Evolutionary conservation across 805 yeast species (phyloP), one percentile per base, ranked within the genome.

Genomic region (Spathaspora girioi): DNA sequence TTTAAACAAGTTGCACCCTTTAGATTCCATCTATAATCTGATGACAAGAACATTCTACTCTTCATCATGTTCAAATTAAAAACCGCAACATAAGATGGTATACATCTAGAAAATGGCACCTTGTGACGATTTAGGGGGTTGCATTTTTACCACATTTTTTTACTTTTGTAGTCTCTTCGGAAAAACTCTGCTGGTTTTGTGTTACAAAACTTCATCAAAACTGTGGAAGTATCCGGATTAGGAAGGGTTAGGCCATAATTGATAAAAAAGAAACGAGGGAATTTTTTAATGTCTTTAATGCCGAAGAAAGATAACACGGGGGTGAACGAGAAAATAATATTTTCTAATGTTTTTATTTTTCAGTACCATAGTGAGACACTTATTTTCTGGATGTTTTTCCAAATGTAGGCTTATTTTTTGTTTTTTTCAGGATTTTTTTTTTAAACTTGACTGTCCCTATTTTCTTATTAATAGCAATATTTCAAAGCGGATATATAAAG

Each of bases 231-330:
- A n/a, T 42, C 31, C 45, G 9, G 26, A 42, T 19, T 23, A 20
- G 45, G 45, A 42, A 42, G 45, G 31, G 23, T 12, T n/a, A 20
- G n/a, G 8, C 10, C 4, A 19, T 7, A 23, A n/a, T 2, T 23
- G 20, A 42, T 10, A 42, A 42, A 23, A 42, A 42, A 42, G 23
- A 18, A 17, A 40, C 43, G 26, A 40, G 26, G 40, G 15, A 35
- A 14, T 35, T 35, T 35, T 35, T 35, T 35, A 4, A 6, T 4
- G 15, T 14, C 18, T 35, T 35, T 35, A 35, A 35, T 35, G 40
- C 40, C 40, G 40, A 35, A 23, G 20, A 20, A 19, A 14, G 31
- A 42, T 42, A 42, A 42, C 45, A 42, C 45, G 45, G 45, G 45
- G 45, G 45, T 14, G 31, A 42, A 23, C 26, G 12, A 35, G 40